Base-by-base conservation (phyloP, 202 grass and related monocot species). In the Schoenoplectus tabernaemontani region DNA sequence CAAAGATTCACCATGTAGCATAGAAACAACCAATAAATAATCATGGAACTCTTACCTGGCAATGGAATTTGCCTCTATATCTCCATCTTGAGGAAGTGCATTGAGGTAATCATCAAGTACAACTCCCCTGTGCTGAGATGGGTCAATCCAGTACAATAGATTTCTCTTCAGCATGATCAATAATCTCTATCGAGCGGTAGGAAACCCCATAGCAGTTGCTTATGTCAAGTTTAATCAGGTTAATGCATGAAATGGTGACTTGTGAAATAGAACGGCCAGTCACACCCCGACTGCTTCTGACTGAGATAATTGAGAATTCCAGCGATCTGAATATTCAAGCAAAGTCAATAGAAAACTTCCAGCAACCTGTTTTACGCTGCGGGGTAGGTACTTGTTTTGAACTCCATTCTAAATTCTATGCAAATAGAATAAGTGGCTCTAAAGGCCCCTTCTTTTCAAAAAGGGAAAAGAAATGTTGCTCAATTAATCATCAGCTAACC, bases 161-260 rank as follows among this genome's bases (percentile, higher is more conserved):
- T 90, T 94, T 57, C 91, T 83, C 76, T 86, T 92, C 17, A 98
- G 81, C 46, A 87, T 77, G 12, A 7, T 85, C 20, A 63, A 95
- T 98, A 23, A 86, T 22, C 56, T 95, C 86, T 5, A 98, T 82
- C 34, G 95, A 89, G 37, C 82, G 88, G 83, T 85, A 92, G 57
- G 95, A 89, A 59, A 94, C 83, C 64, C 92, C 88, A 42, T 94
- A 87, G 75, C 91, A 94, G 73, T 94, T 90, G 91, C 95, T 94
- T 61, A 98, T 90, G 78, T 90, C 95, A 80, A 95, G 85, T 82
- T 95, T 88, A 19, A 77, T 80, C 38, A 98, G 89, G 75, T 89
- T 82, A 36, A 20, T 63, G 50, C 95, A 95, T 71, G 74, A 86
- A 59, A 80, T 61, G 34, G 88, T 88, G 57, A 95, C 70, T 78